A percentile compares a stretch with the other conserved stretches of the same genome.
Conservation (phyloP, 2,329 filamentous ascomycete species). For the Rosellinia necatrix region DNA sequence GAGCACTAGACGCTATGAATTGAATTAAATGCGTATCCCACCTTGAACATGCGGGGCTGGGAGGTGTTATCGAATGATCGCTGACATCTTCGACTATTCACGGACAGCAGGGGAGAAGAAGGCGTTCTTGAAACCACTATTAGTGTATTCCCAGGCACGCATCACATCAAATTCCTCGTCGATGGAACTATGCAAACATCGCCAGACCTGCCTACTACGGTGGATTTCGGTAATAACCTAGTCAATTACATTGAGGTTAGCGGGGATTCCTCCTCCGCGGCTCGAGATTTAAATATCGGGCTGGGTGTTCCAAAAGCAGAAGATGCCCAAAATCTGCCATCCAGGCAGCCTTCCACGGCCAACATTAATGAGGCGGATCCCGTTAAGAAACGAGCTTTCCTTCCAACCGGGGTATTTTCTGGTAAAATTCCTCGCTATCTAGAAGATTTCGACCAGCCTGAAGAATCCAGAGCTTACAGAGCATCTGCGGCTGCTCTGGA, state of each 20-base stretch:
- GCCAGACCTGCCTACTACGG: constrained; percentile 85
- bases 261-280: constrained; percentile 49
- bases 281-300: constrained; percentile 38
- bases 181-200: constrained; percentile 93
- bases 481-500: constrained; percentile 76
- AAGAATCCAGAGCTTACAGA: constrained; percentile 75
- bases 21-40: not conserved
- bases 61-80: not conserved
- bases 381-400: constrained; percentile 60
- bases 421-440: constrained; percentile 82
- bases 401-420: constrained; percentile 66
- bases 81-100: constrained; percentile 21
- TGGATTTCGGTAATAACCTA: constrained; percentile 96
- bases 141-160: constrained; percentile 87
- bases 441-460: constrained; percentile 81
- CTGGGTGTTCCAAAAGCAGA: constrained; percentile 35
- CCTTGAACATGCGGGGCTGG: not conserved
- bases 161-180: constrained; percentile 95
- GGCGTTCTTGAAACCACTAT: constrained; percentile 77
- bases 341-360: constrained; percentile 45
- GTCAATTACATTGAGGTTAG: constrained; percentile 98
- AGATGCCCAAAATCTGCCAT: constrained; percentile 39
- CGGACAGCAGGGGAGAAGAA: constrained; percentile 55
- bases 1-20: not conserved
- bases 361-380: constrained; percentile 38